Percentiles rank a stretch among this genome's conserved stretches.
These are phyloP conservation scores for Metschnikowia baotianmanensis DNA, from an alignment of 805 yeast species.

Conservation along the genomic window DNA sequence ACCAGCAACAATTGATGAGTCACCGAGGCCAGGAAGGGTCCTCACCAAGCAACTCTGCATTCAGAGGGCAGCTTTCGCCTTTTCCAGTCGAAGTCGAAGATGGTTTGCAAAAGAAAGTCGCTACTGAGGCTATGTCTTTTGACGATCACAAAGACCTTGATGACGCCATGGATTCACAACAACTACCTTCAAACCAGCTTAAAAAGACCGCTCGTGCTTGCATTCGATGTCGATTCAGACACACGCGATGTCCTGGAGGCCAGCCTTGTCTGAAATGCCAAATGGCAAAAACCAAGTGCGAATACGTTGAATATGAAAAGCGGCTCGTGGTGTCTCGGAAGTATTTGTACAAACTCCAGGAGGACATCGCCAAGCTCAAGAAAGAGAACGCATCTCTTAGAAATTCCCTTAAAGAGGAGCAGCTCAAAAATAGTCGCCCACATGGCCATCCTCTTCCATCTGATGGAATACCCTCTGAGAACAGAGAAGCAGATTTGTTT, in stretches of 20 bases:
- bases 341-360: constrained; percentile 64
- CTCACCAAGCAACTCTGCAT: not conserved
- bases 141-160: constrained; percentile 6
- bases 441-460: constrained; percentile 2
- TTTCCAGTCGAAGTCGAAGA: constrained; percentile 2
- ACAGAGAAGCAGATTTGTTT: not conserved
- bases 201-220: constrained; percentile 48
- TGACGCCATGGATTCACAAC: constrained; percentile 2
- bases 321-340: constrained; percentile 72
- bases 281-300: constrained; percentile 56
- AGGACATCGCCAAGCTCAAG: constrained; percentile 62
- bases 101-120: constrained; percentile 1
- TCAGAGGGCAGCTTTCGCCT: not conserved
- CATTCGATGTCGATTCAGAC: constrained; percentile 66
- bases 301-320: constrained; percentile 68
- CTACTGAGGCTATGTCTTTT: constrained; percentile 6
- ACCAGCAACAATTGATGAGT: not conserved
- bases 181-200: constrained; percentile 12
- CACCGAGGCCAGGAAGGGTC: constrained; percentile 1
- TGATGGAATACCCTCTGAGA: constrained; percentile 1
- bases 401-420: constrained; percentile 36
- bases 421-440: constrained; percentile 8
- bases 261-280: constrained; percentile 67
- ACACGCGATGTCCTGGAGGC: constrained; percentile 76
- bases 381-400: constrained; percentile 62